Percentiles rank a stretch among this genome's conserved stretches.
These are phyloP conservation scores for Mariannaea elegans DNA, from an alignment of 2,329 filamentous ascomycete genomes.

Conservation along the genomic window DNA sequence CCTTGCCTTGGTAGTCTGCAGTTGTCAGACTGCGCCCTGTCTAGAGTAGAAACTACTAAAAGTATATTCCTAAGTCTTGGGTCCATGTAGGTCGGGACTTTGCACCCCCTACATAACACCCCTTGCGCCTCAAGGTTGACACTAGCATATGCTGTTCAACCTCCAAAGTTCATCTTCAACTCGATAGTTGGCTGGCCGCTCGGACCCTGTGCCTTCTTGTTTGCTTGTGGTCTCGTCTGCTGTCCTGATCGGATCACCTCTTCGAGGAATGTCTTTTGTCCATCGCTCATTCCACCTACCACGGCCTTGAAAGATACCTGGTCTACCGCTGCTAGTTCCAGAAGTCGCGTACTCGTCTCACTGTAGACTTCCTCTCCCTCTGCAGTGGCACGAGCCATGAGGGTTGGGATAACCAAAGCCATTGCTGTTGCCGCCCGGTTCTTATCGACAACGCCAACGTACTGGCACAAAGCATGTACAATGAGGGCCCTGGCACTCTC, in stretches of 20 bases:
- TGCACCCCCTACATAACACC: neutral
- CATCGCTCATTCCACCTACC: slow-evolving; percentile 74
- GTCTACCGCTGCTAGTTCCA: slow-evolving; percentile 83
- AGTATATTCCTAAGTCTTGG: neutral
- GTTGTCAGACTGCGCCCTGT: neutral
- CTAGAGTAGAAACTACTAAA: neutral
- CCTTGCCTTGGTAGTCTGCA: neutral
- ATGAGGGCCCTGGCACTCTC: slow-evolving; percentile 77
- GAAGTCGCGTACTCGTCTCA: slow-evolving; percentile 78
- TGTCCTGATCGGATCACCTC: slow-evolving; percentile 76
- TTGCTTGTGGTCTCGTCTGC: slow-evolving; percentile 52
- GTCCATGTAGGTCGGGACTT: neutral
- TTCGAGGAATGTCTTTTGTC: slow-evolving; percentile 81
- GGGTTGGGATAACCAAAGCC: slow-evolving; percentile 78
- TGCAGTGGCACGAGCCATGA: slow-evolving; percentile 76
- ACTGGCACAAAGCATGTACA: slow-evolving; percentile 79
- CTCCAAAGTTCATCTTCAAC: slow-evolving; percentile 91
- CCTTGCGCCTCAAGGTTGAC: neutral
- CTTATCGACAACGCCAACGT: slow-evolving; percentile 61
- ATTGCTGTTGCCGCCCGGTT: slow-evolving; percentile 68
- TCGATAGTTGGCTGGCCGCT: slow-evolving; percentile 82
- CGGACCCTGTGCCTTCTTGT: slow-evolving; percentile 51
- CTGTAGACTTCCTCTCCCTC: slow-evolving; percentile 69
- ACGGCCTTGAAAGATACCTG: slow-evolving; percentile 77
- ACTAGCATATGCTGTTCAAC: slow-evolving; percentile 36